Evolutionary conservation across 139 green algal species (phyloP), one percentile per base, ranked within the genome.

Genomic region (Ettlia oleoabundans): DNA sequence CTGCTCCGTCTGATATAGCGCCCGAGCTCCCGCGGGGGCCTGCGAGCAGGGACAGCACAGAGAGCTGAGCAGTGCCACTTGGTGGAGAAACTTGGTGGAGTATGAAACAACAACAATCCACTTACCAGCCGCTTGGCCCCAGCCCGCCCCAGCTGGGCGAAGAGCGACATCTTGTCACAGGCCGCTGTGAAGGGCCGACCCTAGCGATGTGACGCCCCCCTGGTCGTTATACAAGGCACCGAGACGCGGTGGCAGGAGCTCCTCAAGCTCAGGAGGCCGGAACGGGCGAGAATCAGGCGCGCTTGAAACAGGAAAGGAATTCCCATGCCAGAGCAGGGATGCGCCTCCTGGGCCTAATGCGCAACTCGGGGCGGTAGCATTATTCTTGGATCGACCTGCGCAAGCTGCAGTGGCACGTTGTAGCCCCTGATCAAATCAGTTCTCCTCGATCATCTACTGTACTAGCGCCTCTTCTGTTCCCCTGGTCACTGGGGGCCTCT

Each of bases 111-210:
- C 28, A 33, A 35, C 65, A 26, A 32, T 3, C 24, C 37, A 82
- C 80, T 58, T 53, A 88, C 85, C 85, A 88, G 74, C 3, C 82
- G 85, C 69, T 86, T 77, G 35, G 84, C 66, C n/a, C 62, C 81
- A 10, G 75, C 32, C 26, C 85, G 72, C 8, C 71, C 52, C 22
- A 81, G 37, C 26, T 84, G 71, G 18, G 85, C 81, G 61, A 88
- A 43, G 42, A 87, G 78, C 43, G 83, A 84, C 83, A 87, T 87
- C 9, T 26, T n/a, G n/a, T n/a, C n/a, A n/a, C n/a, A n/a, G n/a
- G n/a, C n/a, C n/a, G n/a, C n/a, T n/a, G n/a, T n/a, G n/a, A n/a
- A n/a, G n/a, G n/a, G n/a, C n/a, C n/a, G n/a, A n/a, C n/a, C n/a
- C n/a, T n/a, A n/a, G n/a, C n/a, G n/a, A n/a, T n/a, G n/a, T 33